Base-by-base conservation (phyloP, 1,139 yeast species). In the Suhomyces maxii region DNA sequence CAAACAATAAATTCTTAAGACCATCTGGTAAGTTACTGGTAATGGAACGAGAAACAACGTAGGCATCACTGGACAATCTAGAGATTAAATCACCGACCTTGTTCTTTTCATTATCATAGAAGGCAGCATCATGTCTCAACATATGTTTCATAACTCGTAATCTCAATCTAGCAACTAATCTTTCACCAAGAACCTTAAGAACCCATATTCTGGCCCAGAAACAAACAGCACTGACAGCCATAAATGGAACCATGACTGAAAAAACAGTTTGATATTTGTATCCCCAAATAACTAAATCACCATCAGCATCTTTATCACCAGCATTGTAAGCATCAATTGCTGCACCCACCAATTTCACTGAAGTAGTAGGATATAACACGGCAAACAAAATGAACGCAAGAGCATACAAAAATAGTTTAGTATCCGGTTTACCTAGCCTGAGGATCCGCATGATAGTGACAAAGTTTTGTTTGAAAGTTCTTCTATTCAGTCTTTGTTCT, bases 21-120 rank as follows among this genome's bases (percentile, higher is more conserved):
- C 79, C 80, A 59, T 69, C 82, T 9, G 74, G 83, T 52, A 71
- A 67, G 55, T 66, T 73, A 44, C 71, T 68, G 38, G 79, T 78
- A 51, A 68, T 75, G 12, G 71, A 78, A 56, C 71, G 66, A 35
- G 71, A 76, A 36, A 68, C 83, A 33, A 77, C 79, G 53, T 78
- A 77, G 7, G 83, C 83, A 56, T 79, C 83, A 52, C 80, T 76
- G 12, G 81, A 76, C 40, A 79, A 68, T 44, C 82, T 63, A 23
- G 80, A 72, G 44, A 80, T 77, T 52, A 79, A 71, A 50, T 78
- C 79, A n/a, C 84, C 83, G 2, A 79, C 80, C 52, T 78, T 76
- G 56, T 79, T 76, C 52, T 77, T 79, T 33, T 77, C 82, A 37
- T 68, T 65, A 53, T 79, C 83, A 50, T 72, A 79, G 51, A 77